These are phyloP conservation scores for Trichophyton schoenleinii DNA, from an alignment of 2,329 filamentous ascomycete species.

Conservation along the genomic window DNA sequence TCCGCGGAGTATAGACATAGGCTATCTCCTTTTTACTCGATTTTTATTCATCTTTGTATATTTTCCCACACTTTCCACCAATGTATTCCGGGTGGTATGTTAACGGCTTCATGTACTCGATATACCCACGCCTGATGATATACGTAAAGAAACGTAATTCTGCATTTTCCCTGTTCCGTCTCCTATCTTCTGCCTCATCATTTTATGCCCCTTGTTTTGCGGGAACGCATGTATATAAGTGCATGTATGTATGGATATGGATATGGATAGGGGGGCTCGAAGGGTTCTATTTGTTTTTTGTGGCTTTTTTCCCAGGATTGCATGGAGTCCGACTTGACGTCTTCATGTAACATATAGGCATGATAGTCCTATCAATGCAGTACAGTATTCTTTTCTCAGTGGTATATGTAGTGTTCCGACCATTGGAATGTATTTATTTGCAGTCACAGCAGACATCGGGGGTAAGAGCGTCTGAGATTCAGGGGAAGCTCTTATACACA, in stretches of 20 bases:
- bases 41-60: neutral
- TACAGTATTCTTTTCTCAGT: too few relatives aligned
- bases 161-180: neutral
- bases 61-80: neutral
- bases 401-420: too few relatives aligned
- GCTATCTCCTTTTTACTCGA: neutral
- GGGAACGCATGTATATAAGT: neutral
- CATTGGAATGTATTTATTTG: too few relatives aligned
- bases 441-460: neutral
- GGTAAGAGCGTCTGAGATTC: neutral
- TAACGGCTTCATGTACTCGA: neutral
- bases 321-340: neutral
- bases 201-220: neutral
- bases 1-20: constrained; percentile 37
- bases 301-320: neutral
- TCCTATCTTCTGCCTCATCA: neutral
- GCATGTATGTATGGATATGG: neutral
- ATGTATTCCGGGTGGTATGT: neutral
- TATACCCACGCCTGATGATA: constrained; percentile 2
- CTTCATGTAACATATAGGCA: neutral
- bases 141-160: neutral
- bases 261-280: neutral
- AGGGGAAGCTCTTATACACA: neutral
- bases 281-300: neutral
- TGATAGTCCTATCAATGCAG: neutral